Evolutionary conservation across 495 filamentous ascomycete genomes (phyloP), one percentile per base, ranked within the genome.

Genomic region (Elasticomyces elasticus): DNA sequence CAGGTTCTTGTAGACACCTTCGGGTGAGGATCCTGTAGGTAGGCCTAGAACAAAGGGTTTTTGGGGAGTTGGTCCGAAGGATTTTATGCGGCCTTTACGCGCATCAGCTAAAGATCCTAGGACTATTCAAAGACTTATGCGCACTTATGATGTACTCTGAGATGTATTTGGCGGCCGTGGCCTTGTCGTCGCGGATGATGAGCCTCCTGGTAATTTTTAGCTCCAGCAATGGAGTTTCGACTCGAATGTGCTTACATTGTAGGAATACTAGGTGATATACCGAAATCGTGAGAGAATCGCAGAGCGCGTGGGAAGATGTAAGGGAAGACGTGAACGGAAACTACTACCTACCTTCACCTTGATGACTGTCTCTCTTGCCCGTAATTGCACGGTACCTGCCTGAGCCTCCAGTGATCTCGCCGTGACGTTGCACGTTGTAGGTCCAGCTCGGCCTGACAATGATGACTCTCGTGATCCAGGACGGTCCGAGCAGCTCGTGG

Each of bases 41-140:
- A 94, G 77, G 47, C 87, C 87, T 20, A 94, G 81, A 0, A 91
- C 85, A 61, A 91, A 91, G 1, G 86, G 86, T 54, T 82, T 78
- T 57, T 72, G 65, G 20, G 81, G 75, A 0, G 82, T 84, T 5
- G 87, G 86, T 31, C 75, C 75, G 70, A 86, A 91, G 38, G 76
- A 66, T 46, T 83, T 81, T 73, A 94, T 89, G 41, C 87, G 79
- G 54, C 80, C 72, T 76, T 47, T 11, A 62, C 23, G 30, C 24
- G 1, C 23, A 5, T 62, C 33, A 62, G 55, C 43, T 20, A 9
- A 1, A 26, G 20, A 13, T 27, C 10, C 13, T n/a, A 20, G 9
- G 20, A 15, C 7, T 46, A 37, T 22, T 49, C 13, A 20, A 26
- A 33, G 40, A 27, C 35, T 45, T 13, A 5, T 33, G 65, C 74